A percentile compares a stretch with the other conserved stretches of the same genome.
These are phyloP conservation scores for Fusarium agapanthi DNA, from an alignment of 2,329 filamentous ascomycete genomes.

Conservation along the genomic window DNA sequence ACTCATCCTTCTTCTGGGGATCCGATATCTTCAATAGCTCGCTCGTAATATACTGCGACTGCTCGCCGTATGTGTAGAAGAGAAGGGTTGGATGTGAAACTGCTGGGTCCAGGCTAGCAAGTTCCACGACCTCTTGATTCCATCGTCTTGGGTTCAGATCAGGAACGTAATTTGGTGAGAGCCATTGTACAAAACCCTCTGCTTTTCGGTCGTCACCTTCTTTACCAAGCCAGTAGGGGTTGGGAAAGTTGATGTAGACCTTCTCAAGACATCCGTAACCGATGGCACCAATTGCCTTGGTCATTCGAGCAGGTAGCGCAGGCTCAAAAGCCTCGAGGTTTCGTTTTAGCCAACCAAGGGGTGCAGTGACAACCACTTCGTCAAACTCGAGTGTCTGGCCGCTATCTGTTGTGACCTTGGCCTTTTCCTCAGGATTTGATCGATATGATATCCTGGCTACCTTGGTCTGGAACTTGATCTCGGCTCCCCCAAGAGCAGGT, in stretches of 20 bases:
- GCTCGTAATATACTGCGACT: slow-evolving; percentile 63
- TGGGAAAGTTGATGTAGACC: slow-evolving; percentile 76
- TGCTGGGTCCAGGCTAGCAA: slow-evolving; percentile 69
- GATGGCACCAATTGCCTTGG: slow-evolving; percentile 69
- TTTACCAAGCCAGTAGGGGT: slow-evolving; percentile 73
- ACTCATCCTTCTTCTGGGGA: slow-evolving; percentile 58
- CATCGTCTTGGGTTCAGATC: slow-evolving; percentile 70
- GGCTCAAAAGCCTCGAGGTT: slow-evolving; percentile 69
- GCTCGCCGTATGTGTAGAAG: slow-evolving; percentile 79
- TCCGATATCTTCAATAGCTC: slow-evolving; percentile 53
- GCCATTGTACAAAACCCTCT: slow-evolving; percentile 79
- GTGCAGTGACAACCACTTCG: slow-evolving; percentile 73
- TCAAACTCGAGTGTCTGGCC: slow-evolving; percentile 65
- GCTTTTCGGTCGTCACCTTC: slow-evolving; percentile 54
- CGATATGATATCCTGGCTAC: slow-evolving; percentile 54
- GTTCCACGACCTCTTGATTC: slow-evolving; percentile 80
- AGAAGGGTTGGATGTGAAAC: slow-evolving; percentile 81
- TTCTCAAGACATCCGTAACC: slow-evolving; percentile 78
- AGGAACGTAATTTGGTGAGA: slow-evolving; percentile 72
- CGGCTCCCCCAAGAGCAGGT: slow-evolving; percentile 63
- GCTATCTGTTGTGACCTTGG: slow-evolving; percentile 57
- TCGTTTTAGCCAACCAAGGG: slow-evolving; percentile 74
- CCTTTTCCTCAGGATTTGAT: slow-evolving; percentile 42
- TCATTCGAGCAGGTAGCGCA: slow-evolving; percentile 63
- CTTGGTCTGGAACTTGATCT: slow-evolving; percentile 61